These are phyloP conservation scores for Torulaspora indica DNA, from an alignment of 805 yeast genomes.

Conservation along the genomic window DNA sequence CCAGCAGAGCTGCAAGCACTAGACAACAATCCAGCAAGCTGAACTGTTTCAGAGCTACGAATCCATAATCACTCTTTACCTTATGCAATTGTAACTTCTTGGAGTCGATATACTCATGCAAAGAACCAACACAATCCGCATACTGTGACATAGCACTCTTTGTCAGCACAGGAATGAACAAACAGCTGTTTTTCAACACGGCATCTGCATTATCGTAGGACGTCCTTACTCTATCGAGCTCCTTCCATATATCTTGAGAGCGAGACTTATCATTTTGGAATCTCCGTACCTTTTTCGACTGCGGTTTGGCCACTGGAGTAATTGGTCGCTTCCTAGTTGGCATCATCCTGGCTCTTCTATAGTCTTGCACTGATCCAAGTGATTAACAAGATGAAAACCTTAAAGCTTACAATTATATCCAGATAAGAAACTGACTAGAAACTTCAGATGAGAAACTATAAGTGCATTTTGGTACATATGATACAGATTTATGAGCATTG, in stretches of 20 bases:
- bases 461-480: constrained; percentile 10
- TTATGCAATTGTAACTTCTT: constrained; percentile 13
- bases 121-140: constrained; percentile 12
- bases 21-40: constrained; percentile 24
- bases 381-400: not conserved
- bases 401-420: not conserved
- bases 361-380: not conserved
- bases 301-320: constrained; percentile 6
- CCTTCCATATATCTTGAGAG: constrained; percentile 28
- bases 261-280: constrained; percentile 10
- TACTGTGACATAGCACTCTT: constrained; percentile 1
- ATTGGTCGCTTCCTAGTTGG: constrained; percentile 13
- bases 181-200: constrained; percentile 16
- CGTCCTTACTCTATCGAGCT: constrained; percentile 21
- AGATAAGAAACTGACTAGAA: not conserved
- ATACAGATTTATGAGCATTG: constrained; percentile 11
- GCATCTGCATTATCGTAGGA: constrained; percentile 9
- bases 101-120: constrained; percentile 19
- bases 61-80: constrained; percentile 2
- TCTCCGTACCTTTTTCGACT: constrained; percentile 6
- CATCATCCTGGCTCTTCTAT: not conserved
- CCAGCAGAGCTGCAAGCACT: constrained; percentile 17
- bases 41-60: constrained; percentile 16
- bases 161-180: constrained; percentile 16
- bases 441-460: not conserved